Base-by-base conservation (phyloP, 2,329 filamentous ascomycete genomes). In the Xylariaceae sp. region DNA sequence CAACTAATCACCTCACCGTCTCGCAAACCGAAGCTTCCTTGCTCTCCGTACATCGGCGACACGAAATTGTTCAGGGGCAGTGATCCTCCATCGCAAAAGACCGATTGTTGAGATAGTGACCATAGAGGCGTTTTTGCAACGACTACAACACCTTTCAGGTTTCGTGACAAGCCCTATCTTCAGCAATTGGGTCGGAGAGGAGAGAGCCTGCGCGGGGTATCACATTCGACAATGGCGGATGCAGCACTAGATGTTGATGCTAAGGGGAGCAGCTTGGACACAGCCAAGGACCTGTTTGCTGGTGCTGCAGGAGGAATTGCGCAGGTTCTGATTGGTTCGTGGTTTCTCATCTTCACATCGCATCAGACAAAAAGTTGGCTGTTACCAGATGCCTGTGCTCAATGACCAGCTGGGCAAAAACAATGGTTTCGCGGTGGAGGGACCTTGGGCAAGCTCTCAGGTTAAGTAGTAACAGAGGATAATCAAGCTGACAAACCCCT, bases 261-360 rank as follows among this genome's bases (percentile, higher is more conserved):
- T 45, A 58, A 59, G 41, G 64, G 61, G 50, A 64, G 67, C 44
- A 69, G 67, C 20, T 55, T 75, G 57, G 80, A 85, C 63, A 86
- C 86, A 40, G 73, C 83, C 60, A 98, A 97, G 75, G 93, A 98
- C 69, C 74, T 98, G 48, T 86, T 92, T 63, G 82, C 93, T 10
- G 93, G 93, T 29, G 93, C 93, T 48, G 86, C 85, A 6, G 93
- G 93, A 53, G 93, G 93, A 58, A 77, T 97, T 58, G 92, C 93
- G 16, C 93, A 98, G 69, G 93, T 98, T 35, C 72, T 98, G 52
- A 78, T 97, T 55, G 92, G 91, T 95, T 72, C 70, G 82, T 76
- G 36, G 19, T 43, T 5, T 25, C n/a, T 20, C 10, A 20, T 20
- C 14, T 19, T 36, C 16, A 17, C 16, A 17, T 25, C 37, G 6